phyloP scores from a whole-genome alignment of 2,329 filamentous ascomycete species.

The Hymenoscyphus infarciens region DNA sequence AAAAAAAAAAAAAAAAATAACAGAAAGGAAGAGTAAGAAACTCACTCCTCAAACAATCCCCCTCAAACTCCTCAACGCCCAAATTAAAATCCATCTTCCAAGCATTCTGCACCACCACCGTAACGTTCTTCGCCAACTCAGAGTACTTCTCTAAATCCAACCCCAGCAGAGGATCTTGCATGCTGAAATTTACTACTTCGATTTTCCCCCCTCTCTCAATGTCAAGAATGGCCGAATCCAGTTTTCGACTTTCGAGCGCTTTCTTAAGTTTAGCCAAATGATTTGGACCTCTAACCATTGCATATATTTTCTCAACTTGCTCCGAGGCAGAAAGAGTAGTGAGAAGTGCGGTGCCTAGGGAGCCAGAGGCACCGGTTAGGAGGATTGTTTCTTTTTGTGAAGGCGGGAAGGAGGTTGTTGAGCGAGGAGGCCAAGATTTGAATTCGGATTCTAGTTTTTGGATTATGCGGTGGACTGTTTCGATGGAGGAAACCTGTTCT shows the following conservation, averaged over 20 bases:
- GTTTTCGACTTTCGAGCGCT: slow-evolving; percentile 18
- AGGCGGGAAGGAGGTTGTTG: slow-evolving; percentile 8
- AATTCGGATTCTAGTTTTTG: slow-evolving; percentile 27
- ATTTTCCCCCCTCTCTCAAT: slow-evolving; percentile 20
- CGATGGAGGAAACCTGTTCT: slow-evolving; percentile 8
- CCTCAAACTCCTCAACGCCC: slow-evolving; percentile 32
- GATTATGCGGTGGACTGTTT: slow-evolving; percentile 26
- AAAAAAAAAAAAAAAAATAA: too few species aligned
- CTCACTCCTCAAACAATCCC: slow-evolving; percentile 33
- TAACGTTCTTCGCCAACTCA: slow-evolving; percentile 26
- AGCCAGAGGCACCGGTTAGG: slow-evolving; percentile 30
- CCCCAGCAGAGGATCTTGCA: slow-evolving; percentile 31
- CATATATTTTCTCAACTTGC: slow-evolving; percentile 27
- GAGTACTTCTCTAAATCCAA: slow-evolving; percentile 28
- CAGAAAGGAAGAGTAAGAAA: too few species aligned
- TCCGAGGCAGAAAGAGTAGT: slow-evolving; percentile 19
- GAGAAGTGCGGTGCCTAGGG: slow-evolving; percentile 29
- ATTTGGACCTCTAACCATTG: slow-evolving; percentile 27
- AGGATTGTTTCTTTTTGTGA: slow-evolving; percentile 25
- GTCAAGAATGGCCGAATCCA: slow-evolving; percentile 26
- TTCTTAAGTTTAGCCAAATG: slow-evolving; percentile 17
- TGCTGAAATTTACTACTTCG: slow-evolving; percentile 29
- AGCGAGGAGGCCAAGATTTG: slow-evolving; percentile 22
- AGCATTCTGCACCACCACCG: slow-evolving; percentile 31
- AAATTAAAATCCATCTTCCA: slow-evolving; percentile 36